phyloP scores from a whole-genome alignment of 176 grass and related monocot genomes.

The Raddia distichophylla region DNA sequence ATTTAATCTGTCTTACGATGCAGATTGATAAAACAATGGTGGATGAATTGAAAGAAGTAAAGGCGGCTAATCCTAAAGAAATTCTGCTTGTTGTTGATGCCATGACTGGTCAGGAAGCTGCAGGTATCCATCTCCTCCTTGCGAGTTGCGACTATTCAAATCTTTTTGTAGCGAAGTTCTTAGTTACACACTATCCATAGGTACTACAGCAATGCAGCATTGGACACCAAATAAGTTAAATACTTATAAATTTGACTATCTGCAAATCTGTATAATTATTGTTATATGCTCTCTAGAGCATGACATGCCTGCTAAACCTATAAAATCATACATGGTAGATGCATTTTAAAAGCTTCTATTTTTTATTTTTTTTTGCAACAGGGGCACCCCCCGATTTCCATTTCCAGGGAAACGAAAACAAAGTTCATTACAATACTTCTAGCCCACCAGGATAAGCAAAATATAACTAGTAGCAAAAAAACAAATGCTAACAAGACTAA shows the following conservation, averaged over 20 bases:
- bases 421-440: too few species aligned
- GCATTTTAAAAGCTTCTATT: too few species aligned
- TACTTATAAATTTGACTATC: too few species aligned
- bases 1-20: constrained; percentile 27
- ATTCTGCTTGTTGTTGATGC: constrained; percentile 98
- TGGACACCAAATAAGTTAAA: background rate
- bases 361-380: too few species aligned
- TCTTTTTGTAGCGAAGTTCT: background rate
- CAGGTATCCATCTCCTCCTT: constrained; percentile 55
- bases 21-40: constrained; percentile 98
- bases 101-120: constrained; percentile 99
- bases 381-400: too few species aligned
- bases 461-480: too few species aligned
- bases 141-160: background rate
- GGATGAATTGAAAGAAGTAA: constrained; percentile 94
- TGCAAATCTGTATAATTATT: background rate
- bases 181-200: background rate
- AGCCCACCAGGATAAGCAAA: too few species aligned
- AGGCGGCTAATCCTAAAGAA: constrained; percentile 83
- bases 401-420: too few species aligned
- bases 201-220: too few species aligned
- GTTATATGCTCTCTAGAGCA: constrained; percentile 10
- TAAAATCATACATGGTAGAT: background rate
- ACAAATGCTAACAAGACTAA: too few species aligned
- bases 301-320: background rate